Base-by-base conservation (phyloP, 768 basidiomycete species). In the Coprinellus micaceus region DNA sequence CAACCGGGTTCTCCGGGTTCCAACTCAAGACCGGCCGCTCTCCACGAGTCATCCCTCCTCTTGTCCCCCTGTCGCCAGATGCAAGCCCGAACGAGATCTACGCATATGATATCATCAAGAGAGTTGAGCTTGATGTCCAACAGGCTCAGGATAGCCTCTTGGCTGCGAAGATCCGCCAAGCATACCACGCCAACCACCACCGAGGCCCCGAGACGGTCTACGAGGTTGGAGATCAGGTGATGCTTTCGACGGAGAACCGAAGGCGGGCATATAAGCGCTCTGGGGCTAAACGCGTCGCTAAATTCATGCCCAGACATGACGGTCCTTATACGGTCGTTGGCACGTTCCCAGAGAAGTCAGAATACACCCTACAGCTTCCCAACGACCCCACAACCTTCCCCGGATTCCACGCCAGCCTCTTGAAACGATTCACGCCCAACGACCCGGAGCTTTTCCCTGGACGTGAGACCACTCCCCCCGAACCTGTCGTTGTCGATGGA, bases 241-340 rank as follows among this genome's bases (percentile, higher is more conserved):
- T 69, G 13, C 53, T 74, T 2, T 66, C 63, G 0, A 71, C 69
- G 0, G 12, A 64, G 62, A 58, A 74, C 36, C 57, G 65, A 0
- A 30, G 62, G 0, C 45, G 58, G 2, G 63, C 72, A 1, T 77
- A 71, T 52, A 63, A 62, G 24, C n/a, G 50, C 0, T 36, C 39
- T 0, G 67, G 66, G 0, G 59, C 66, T 0, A 61, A 65, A 11
- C 62, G 66, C 0, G 62, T 60, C 0, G 72, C 72, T 0, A 79
- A 79, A 51, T 76, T 77, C 41, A 70, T 78, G 62, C 69, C 69
- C 0, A 45, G 64, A 0, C 73, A 54, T n/a, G 66, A 78, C 45
- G 66, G 72, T 0, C 72, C 68, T 0, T 74, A 69, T 30, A 44
- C 6, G 0, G 56, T 80, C 2, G 30, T 60, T 0, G 47, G 60